phyloP scores from a whole-genome alignment of 1,139 yeast genomes.

The Kluyveromyces marxianus region DNA sequence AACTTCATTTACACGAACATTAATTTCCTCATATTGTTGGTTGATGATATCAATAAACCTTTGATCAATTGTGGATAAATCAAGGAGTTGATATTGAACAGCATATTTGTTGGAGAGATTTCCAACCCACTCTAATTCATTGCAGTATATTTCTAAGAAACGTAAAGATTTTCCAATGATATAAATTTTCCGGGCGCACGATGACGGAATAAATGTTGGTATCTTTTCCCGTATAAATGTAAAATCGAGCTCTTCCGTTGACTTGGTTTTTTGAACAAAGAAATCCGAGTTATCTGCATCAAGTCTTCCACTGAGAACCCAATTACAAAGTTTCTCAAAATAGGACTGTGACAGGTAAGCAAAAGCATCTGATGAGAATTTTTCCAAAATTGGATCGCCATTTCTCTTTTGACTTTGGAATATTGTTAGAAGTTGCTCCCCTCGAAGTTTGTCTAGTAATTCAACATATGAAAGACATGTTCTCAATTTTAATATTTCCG shows the following conservation, averaged over 20 bases:
- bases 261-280: conserved; percentile 39
- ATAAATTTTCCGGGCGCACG: conserved; percentile 48
- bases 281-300: conserved; percentile 54
- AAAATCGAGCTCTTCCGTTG: not conserved
- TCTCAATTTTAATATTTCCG: conserved; percentile 49
- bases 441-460: conserved; percentile 35
- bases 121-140: conserved; percentile 53
- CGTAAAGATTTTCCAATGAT: conserved; percentile 76
- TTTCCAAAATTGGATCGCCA: conserved; percentile 53
- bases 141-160: conserved; percentile 59
- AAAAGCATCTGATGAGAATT: conserved; percentile 42
- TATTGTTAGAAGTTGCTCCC: conserved; percentile 50
- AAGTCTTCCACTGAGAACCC: conserved; percentile 68
- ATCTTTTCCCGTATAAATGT: conserved; percentile 32
- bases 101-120: conserved; percentile 32
- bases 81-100: conserved; percentile 11
- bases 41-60: conserved; percentile 39
- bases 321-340: conserved; percentile 49
- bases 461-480: conserved; percentile 41
- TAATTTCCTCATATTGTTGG: conserved; percentile 50
- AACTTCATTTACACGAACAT: conserved; percentile 44
- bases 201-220: conserved; percentile 50
- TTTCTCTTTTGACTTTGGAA: conserved; percentile 47
- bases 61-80: conserved; percentile 1
- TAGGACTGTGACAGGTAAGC: conserved; percentile 51